Percentiles rank a stretch among this genome's conserved stretches.
These are phyloP conservation scores for Celoporthe dispersa DNA, from an alignment of 2,329 filamentous ascomycete genomes.

Conservation along the genomic window DNA sequence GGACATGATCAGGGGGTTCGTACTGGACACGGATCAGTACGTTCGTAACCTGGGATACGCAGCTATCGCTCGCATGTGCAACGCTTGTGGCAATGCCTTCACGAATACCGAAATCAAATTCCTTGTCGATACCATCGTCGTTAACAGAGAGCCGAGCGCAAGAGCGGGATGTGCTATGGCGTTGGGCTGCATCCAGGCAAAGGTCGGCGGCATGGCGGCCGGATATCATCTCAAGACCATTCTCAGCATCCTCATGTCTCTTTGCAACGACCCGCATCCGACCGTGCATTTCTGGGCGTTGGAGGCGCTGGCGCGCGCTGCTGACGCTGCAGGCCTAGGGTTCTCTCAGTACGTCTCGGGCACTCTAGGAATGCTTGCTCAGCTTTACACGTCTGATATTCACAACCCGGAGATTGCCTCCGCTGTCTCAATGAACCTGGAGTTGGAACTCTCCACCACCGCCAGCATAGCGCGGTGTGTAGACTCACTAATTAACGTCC, in stretches of 20 bases:
- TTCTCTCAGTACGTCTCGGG: slow-evolving; percentile 91
- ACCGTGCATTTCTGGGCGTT: slow-evolving; percentile 96
- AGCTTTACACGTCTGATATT: slow-evolving; percentile 88
- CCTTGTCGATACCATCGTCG: slow-evolving; percentile 90
- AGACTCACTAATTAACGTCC: slow-evolving; percentile 94
- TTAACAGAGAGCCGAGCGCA: slow-evolving; percentile 89
- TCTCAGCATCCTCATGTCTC: slow-evolving; percentile 95
- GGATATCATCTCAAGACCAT: slow-evolving; percentile 97
- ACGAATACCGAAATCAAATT: slow-evolving; percentile 86
- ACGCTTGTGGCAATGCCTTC: slow-evolving; percentile 79
- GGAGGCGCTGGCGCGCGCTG: slow-evolving; percentile 82
- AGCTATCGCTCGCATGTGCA: slow-evolving; percentile 85
- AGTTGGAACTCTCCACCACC: slow-evolving; percentile 81
- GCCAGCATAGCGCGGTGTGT: slow-evolving; percentile 86
- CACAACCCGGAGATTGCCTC: slow-evolving; percentile 85
- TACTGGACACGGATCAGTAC: slow-evolving; percentile 83
- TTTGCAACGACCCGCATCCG: slow-evolving; percentile 93
- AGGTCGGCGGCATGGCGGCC: slow-evolving; percentile 96
- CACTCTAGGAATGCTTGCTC: slow-evolving; percentile 90
- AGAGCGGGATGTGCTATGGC: slow-evolving; percentile 94
- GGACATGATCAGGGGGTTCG: slow-evolving; percentile 71
- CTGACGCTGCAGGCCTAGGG: slow-evolving; percentile 88
- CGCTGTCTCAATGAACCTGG: slow-evolving; percentile 84
- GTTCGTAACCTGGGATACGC: slow-evolving; percentile 85
- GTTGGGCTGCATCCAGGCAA: slow-evolving; percentile 88